Conservation (phyloP, 352 stramenopile species). For the Pythium folliculosum region DNA sequence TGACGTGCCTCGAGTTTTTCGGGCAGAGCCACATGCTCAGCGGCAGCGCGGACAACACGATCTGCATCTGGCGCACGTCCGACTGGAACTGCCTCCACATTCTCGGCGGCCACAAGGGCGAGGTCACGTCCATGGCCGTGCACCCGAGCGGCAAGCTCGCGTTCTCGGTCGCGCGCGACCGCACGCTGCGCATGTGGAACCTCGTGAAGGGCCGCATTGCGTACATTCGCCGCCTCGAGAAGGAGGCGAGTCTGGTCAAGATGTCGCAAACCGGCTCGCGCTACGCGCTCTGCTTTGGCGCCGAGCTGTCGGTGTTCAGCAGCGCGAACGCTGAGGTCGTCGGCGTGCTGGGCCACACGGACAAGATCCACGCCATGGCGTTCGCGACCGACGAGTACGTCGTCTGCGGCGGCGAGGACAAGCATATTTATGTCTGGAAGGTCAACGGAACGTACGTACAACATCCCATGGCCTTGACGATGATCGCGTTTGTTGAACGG, state of each 20-base stretch:
- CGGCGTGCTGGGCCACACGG: conserved; percentile 63
- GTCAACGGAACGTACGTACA: conserved; percentile 61
- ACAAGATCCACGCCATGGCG: conserved; percentile 75
- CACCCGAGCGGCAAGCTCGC: conserved; percentile 89
- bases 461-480: neutral
- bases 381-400: conserved; percentile 79
- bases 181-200: conserved; percentile 91
- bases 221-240: conserved; percentile 85
- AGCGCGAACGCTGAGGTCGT: conserved; percentile 78
- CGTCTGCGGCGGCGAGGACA: conserved; percentile 78
- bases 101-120: conserved; percentile 84
- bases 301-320: conserved; percentile 78
- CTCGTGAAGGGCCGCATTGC: conserved; percentile 87
- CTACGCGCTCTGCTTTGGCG: conserved; percentile 74
- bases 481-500: neutral
- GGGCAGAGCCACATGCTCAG: conserved; percentile 87
- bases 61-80: conserved; percentile 89
- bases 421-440: conserved; percentile 85
- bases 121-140: conserved; percentile 84
- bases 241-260: conserved; percentile 73
- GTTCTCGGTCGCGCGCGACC: conserved; percentile 81
- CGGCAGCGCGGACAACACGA: conserved; percentile 85
- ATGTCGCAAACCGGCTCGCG: conserved; percentile 75
- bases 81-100: conserved; percentile 91
- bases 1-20: conserved; percentile 88